Evolutionary conservation across 2,329 filamentous ascomycete genomes (phyloP), one percentile per base, ranked within the genome.

Genomic region (Plectosphaerella sp.): DNA sequence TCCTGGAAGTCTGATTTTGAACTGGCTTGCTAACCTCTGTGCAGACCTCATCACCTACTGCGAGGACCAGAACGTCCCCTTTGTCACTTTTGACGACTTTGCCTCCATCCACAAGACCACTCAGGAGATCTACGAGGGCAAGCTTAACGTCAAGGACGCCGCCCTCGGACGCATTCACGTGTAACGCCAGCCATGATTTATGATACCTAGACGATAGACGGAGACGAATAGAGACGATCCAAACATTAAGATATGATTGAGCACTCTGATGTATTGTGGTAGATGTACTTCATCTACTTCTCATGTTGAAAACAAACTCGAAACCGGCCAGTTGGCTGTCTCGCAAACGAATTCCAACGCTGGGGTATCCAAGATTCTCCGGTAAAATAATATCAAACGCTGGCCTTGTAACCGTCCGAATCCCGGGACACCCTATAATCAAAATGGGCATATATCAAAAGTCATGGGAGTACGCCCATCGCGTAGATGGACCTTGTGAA

Each of bases 21-120:
- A 7, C 20, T 42, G 14, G 11, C 15, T 45, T 41, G 25, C 56
- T 62, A 25, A 59, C 47, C 16, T 42, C 52, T 48, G 0, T 22
- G 41, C 33, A 91, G 91, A 97, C 70, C 81, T 97, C 52, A 87
- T 97, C 57, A 84, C 80, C 14, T 97, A 90, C 73, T 97, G 93
- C 66, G 87, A 92, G 61, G 84, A 83, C 51, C 84, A 96, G 68
- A 82, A 88, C 10, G 86, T 96, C 18, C 91, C 92, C 0, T 97
- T 95, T 68, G 93, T 89, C 14, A 84, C 89, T 3, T 97, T 97
- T 67, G 78, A 89, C 62, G 84, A 92, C 73, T 97, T 93, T 83
- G 82, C 81, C 7, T 83, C 85, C 57, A 96, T 96, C 63, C 77
- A 89, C 47, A 76, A 80, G 55, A 88, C 87, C 28, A 87, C 90